phyloP scores from a whole-genome alignment of 2,329 filamentous ascomycete species.

The Aspergillus japonicus region DNA sequence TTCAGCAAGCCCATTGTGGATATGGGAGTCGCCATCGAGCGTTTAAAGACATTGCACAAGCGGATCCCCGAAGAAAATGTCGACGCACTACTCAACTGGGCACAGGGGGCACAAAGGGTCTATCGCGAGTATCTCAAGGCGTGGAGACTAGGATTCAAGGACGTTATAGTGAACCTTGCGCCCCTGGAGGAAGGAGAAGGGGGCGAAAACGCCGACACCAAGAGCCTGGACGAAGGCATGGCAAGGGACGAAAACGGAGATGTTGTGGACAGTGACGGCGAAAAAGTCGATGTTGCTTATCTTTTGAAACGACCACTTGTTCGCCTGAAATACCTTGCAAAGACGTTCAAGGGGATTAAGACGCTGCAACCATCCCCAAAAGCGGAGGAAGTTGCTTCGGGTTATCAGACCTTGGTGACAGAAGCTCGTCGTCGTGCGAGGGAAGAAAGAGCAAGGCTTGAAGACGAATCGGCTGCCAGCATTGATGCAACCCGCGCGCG shows the following conservation, averaged over 20 bases:
- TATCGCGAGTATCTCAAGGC: constrained; percentile 83
- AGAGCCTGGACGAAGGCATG: constrained; percentile 54
- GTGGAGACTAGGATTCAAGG: constrained; percentile 92
- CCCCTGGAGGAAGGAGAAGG: constrained; percentile 66
- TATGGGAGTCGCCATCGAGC: constrained; percentile 89
- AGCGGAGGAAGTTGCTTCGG: constrained; percentile 58
- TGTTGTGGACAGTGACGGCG: constrained; percentile 70
- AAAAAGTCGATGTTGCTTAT: constrained; percentile 91
- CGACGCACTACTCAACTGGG: constrained; percentile 75
- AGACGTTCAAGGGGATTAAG: constrained; percentile 68
- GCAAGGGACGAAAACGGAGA: constrained; percentile 60
- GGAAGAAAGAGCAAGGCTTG: constrained; percentile 69
- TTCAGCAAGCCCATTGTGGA: constrained; percentile 85
- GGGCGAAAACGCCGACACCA: constrained; percentile 42
- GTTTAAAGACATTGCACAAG: constrained; percentile 75
- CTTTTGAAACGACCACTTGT: constrained; percentile 86
- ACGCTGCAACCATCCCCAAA: constrained; percentile 47
- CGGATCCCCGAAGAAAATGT: constrained; percentile 73
- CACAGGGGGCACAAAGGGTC: constrained; percentile 70
- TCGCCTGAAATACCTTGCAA: constrained; percentile 81
- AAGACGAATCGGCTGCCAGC: constrained; percentile 81
- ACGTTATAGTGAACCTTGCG: constrained; percentile 89
- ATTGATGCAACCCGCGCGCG: constrained; percentile 80
- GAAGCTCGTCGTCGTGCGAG: constrained; percentile 72
- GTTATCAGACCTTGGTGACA: constrained; percentile 71